Percentiles rank a stretch among this genome's conserved stretches.
These are phyloP conservation scores for Melanogaster broomeanus DNA, from an alignment of 768 basidiomycete genomes.

Conservation along the genomic window DNA sequence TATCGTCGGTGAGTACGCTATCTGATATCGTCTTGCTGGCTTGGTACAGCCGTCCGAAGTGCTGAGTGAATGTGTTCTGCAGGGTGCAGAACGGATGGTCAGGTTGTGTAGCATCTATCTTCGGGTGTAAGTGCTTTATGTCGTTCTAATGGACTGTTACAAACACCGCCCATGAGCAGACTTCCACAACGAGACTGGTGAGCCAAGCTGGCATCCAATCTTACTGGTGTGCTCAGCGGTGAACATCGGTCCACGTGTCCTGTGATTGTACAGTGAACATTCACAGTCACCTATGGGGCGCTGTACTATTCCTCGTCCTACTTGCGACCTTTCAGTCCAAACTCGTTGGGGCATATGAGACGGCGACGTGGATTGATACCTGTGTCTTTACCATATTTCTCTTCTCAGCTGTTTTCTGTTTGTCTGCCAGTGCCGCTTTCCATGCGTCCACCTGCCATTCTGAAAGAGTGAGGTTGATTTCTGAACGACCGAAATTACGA, in stretches of 20 bases:
- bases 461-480: conserved; percentile 47
- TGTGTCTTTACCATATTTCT: conserved; percentile 67
- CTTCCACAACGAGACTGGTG: conserved; percentile 79
- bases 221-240: background rate
- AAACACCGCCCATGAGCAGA: conserved; percentile 42
- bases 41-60: conserved; percentile 2
- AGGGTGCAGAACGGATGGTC: conserved; percentile 64
- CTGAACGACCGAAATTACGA: background rate
- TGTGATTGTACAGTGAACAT: conserved; percentile 67
- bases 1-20: conserved; percentile 58
- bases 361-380: conserved; percentile 61
- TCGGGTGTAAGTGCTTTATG: conserved; percentile 55
- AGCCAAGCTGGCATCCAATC: conserved; percentile 9
- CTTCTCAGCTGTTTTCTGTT: conserved; percentile 68
- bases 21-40: background rate
- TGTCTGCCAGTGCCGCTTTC: conserved; percentile 69
- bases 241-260: conserved; percentile 6
- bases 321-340: conserved; percentile 52
- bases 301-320: conserved; percentile 58
- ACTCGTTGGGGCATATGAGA: conserved; percentile 52
- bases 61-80: conserved; percentile 7
- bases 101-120: conserved; percentile 64
- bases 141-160: conserved; percentile 13
- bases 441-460: conserved; percentile 80
- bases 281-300: conserved; percentile 77